phyloP scores from a whole-genome alignment of 805 yeast species.

The Saturnispora sekii region DNA sequence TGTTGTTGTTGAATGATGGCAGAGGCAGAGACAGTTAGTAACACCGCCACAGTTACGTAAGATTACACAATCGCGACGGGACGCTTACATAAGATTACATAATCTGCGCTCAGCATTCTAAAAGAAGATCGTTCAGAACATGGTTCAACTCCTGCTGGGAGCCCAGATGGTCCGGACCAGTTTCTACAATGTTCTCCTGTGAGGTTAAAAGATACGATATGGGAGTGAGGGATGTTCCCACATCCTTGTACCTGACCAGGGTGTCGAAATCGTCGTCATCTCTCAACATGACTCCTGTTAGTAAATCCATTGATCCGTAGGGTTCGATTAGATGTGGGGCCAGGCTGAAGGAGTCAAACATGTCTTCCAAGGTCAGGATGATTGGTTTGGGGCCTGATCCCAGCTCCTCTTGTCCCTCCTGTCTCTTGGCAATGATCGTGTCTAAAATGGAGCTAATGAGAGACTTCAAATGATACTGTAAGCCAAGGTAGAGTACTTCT shows the following conservation, averaged over 20 bases:
- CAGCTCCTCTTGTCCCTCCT: conserved; percentile 8
- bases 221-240: conserved; percentile 18
- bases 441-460: conserved; percentile 69
- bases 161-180: not conserved
- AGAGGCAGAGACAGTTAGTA: too few relatives aligned
- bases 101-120: not conserved
- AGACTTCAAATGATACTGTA: conserved; percentile 70
- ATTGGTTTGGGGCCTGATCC: conserved; percentile 19
- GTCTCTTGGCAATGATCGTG: conserved; percentile 41
- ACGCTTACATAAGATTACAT: not conserved
- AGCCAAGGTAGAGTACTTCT: conserved; percentile 70
- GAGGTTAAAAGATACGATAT: conserved; percentile 23
- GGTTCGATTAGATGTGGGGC: conserved; percentile 64
- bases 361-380: conserved; percentile 54
- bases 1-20: too few relatives aligned
- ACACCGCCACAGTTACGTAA: too few relatives aligned
- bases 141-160: not conserved
- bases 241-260: conserved; percentile 10
- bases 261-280: conserved; percentile 43
- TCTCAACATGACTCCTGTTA: conserved; percentile 39
- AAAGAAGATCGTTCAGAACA: too few relatives aligned
- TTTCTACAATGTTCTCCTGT: not conserved
- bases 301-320: conserved; percentile 45
- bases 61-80: too few relatives aligned
- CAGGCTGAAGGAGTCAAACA: conserved; percentile 52